Percentiles rank a stretch among this genome's conserved stretches.
Conservation (phyloP, 2,329 filamentous ascomycete species). For the Daldinia sp. region DNA sequence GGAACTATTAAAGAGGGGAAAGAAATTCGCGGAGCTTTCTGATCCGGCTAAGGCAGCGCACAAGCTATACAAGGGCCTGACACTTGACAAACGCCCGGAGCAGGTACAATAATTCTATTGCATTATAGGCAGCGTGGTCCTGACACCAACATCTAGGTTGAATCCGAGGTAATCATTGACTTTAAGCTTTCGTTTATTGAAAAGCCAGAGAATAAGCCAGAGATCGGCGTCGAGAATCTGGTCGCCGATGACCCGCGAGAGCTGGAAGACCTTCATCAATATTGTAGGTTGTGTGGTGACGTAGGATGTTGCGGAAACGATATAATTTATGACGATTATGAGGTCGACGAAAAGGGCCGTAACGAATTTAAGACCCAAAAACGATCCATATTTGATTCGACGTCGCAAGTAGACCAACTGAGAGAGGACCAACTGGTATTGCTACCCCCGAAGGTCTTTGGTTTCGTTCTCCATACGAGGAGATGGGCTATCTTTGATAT, state of each 20-base stretch:
- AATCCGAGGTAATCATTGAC: conserved; percentile 4
- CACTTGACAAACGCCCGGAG: conserved; percentile 2
- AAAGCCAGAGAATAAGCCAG: not conserved
- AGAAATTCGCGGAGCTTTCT: not conserved
- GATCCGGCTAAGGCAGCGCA: not conserved
- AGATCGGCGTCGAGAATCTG: not conserved
- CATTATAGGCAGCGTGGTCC: not conserved
- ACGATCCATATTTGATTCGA: not conserved
- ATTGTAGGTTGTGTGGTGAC: not conserved
- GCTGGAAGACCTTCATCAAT: not conserved
- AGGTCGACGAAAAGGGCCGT: conserved; percentile 1
- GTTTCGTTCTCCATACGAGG: not conserved
- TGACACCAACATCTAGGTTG: not conserved
- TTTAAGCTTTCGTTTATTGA: conserved; percentile 1
- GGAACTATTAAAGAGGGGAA: not conserved
- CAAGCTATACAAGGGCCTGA: conserved; percentile 1
- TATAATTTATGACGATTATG: not conserved
- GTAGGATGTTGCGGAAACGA: conserved; percentile 1
- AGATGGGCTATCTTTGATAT: conserved; percentile 1
- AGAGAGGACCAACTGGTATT: not conserved
- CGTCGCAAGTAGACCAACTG: not conserved
- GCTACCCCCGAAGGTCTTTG: conserved; percentile 1
- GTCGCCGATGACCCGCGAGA: not conserved
- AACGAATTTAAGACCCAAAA: not conserved
- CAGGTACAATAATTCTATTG: not conserved